A percentile compares a stretch with the other conserved stretches of the same genome.
phyloP scores from a whole-genome alignment of 2,329 filamentous ascomycete species.

The Penicillium sclerotigenum region DNA sequence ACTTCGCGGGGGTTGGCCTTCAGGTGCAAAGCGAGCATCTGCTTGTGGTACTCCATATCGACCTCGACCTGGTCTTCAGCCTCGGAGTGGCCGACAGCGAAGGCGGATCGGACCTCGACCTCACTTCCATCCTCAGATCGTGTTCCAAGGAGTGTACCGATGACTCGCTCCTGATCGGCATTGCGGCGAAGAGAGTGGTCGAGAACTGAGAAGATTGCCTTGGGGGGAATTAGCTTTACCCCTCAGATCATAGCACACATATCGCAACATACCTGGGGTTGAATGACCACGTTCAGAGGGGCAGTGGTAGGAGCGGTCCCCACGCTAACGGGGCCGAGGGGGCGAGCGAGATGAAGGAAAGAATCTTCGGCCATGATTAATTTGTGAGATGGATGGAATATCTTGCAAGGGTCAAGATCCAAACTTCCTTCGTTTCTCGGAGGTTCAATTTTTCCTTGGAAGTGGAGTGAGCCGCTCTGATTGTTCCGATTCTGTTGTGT shows the following conservation, averaged over 20 bases:
- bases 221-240: slow-evolving; percentile 17
- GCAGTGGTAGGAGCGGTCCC: slow-evolving; percentile 81
- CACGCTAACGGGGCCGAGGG: slow-evolving; percentile 75
- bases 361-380: slow-evolving; percentile 80
- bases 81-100: slow-evolving; percentile 97
- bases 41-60: slow-evolving; percentile 99
- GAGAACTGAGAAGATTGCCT: slow-evolving; percentile 65
- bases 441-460: slow-evolving; percentile 32
- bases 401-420: slow-evolving; percentile 16
- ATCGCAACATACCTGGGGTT: slow-evolving; percentile 72
- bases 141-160: slow-evolving; percentile 89
- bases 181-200: slow-evolving; percentile 94
- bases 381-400: slow-evolving; percentile 24
- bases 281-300: slow-evolving; percentile 89
- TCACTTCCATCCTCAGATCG: slow-evolving; percentile 96
- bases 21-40: slow-evolving; percentile 93
- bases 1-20: slow-evolving; percentile 92
- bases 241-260: slow-evolving; percentile 1
- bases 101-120: slow-evolving; percentile 92
- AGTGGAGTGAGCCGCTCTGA: slow-evolving; percentile 30
- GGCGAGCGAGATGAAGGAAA: slow-evolving; percentile 92
- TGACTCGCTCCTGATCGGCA: slow-evolving; percentile 89
- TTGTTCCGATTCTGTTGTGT: slow-evolving; percentile 38
- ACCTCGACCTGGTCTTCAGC: slow-evolving; percentile 98
- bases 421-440: slow-evolving; percentile 21